phyloP scores from a whole-genome alignment of 208 protist genomes.

The Leishmania braziliensis region DNA sequence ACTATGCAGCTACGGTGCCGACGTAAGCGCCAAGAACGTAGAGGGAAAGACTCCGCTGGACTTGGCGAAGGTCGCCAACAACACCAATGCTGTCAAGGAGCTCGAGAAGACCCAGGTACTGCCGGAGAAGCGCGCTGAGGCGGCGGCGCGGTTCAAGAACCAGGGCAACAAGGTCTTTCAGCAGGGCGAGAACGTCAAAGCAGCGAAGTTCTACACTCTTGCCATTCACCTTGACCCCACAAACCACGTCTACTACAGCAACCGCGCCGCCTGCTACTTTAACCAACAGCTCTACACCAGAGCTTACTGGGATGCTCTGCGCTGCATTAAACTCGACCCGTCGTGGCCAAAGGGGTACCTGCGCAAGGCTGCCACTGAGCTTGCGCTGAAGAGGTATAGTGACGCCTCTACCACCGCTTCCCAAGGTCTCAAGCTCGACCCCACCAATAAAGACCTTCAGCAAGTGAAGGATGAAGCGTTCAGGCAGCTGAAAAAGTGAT shows the following conservation, averaged over 20 bases:
- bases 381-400: slow-evolving; percentile 65
- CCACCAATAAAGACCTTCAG: slow-evolving; percentile 68
- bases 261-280: slow-evolving; percentile 92
- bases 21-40: slow-evolving; percentile 59
- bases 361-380: slow-evolving; percentile 79
- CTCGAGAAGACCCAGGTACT: slow-evolving; percentile 60
- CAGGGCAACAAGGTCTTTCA: slow-evolving; percentile 92
- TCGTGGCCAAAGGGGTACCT: slow-evolving; percentile 94
- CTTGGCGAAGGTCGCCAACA: slow-evolving; percentile 51
- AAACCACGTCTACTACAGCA: slow-evolving; percentile 93
- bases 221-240: slow-evolving; percentile 87
- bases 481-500: slow-evolving; percentile 47
- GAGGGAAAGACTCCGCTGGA: slow-evolving; percentile 61
- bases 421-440: slow-evolving; percentile 66
- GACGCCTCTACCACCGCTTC: slow-evolving; percentile 65
- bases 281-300: slow-evolving; percentile 80
- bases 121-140: slow-evolving; percentile 52
- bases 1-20: slow-evolving; percentile 70
- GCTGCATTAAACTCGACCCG: slow-evolving; percentile 83
- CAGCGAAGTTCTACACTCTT: slow-evolving; percentile 91
- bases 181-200: slow-evolving; percentile 88
- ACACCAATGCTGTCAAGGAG: slow-evolving; percentile 57
- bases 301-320: slow-evolving; percentile 89
- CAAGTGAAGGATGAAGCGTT: slow-evolving; percentile 66
- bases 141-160: slow-evolving; percentile 75